Base-by-base conservation (phyloP, 164 flowering plant genomes). In the Piper betle region DNA sequence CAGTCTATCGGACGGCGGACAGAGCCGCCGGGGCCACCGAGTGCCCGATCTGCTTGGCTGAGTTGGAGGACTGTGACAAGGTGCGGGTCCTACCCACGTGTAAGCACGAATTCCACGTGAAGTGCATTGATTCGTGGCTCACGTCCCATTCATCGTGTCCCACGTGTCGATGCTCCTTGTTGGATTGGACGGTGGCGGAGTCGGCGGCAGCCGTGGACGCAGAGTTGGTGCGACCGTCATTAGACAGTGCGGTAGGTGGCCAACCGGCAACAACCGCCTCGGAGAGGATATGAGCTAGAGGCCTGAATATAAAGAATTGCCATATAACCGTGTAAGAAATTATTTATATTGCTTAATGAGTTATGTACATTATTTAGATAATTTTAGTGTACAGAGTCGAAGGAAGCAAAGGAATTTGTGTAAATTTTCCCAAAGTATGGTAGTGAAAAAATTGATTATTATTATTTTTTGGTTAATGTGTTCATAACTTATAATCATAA, bases 51-150 rank as follows among this genome's bases (percentile, higher is more conserved):
- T 87, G 95, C 63, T 68, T 87, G 4, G 87, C 80, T 3, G 95
- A 87, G 55, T 87, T 83, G 41, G 63, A 20, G 60, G 85, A 81
- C 4, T 91, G 95, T 0, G 88, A 87, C 62, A 80, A 75, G 55
- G 76, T 87, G 0, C 61, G 87, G 63, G 82, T 87, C n/a, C 65
- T 87, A 46, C 95, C 91, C 1, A 72, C 68, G 40, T 87, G 95
- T 61, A 74, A 75, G 57, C 94, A 87, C 59, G 83, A 81, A 41
- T 87, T 83, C 63, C 95, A 87, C 42, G 77, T 83, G 53, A 69
- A 73, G 55, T 87, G 95, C 62, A 80, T 87, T 15, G 95, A 87
- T 70, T 69, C 79, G 4, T 87, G 95, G 95, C 74, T 87, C 19
- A 53, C 63, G 63, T 79, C 83, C 11, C 88, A 85, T 66, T 80